Evolutionary conservation across 2,329 filamentous ascomycete genomes (phyloP).

Genomic region (Magnaporthiopsis poae): DNA sequence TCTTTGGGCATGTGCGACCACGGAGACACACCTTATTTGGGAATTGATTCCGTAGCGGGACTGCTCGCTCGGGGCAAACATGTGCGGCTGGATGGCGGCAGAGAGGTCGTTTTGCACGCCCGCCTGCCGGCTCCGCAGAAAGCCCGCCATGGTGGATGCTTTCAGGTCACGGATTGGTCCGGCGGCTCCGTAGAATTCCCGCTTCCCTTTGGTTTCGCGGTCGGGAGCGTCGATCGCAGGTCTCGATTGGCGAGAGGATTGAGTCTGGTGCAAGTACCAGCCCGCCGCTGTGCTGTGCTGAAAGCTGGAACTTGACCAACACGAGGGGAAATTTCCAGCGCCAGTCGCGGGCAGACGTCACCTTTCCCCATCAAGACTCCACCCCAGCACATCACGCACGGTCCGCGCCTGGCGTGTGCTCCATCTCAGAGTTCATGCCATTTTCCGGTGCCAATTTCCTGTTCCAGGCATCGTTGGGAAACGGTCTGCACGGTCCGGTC

Average conservation of each 20-base stretch:
- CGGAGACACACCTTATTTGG: slow-evolving; percentile 45
- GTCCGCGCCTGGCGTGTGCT: no score
- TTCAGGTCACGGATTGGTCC: not conserved
- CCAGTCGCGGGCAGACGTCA: not conserved
- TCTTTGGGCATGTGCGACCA: slow-evolving; percentile 9
- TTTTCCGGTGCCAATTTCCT: not conserved
- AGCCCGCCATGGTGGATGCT: slow-evolving; percentile 60
- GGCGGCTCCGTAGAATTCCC: not conserved
- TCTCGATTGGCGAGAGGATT: not conserved
- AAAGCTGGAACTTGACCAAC: not conserved
- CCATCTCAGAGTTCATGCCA: not conserved
- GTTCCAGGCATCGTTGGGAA: no score
- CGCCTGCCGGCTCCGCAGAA: slow-evolving; percentile 84
- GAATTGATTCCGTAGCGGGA: slow-evolving; percentile 74
- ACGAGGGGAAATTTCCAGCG: not conserved
- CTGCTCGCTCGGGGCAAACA: slow-evolving; percentile 77
- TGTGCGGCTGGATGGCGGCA: slow-evolving; percentile 62
- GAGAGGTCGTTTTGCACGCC: slow-evolving; percentile 89
- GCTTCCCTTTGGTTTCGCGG: not conserved
- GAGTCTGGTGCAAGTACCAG: not conserved
- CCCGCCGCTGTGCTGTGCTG: not conserved
- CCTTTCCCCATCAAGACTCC: not conserved
- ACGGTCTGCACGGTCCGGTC: no score
- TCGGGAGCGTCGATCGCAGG: no score
- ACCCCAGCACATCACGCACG: not conserved